phyloP scores from a whole-genome alignment of 495 filamentous ascomycete species.

The Neurospora sp. region DNA sequence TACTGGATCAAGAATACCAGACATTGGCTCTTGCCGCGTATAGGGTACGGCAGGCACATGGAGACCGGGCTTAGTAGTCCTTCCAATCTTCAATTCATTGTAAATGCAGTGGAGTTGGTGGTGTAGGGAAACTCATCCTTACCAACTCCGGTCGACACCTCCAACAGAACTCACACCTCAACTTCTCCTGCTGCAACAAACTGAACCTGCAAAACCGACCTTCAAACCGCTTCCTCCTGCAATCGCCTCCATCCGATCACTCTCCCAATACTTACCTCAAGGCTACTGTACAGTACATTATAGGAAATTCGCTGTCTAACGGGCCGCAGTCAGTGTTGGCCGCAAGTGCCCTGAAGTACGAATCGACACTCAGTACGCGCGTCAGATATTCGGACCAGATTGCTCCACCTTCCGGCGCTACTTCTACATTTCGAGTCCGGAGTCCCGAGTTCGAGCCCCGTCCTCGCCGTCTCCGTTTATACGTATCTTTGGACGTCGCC shows the following conservation, averaged over 20 bases:
- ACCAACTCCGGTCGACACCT: not conserved
- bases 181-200: not conserved
- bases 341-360: not conserved
- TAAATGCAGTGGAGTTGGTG: not conserved
- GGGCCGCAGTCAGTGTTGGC: not conserved
- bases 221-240: not conserved
- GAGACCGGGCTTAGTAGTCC: not conserved
- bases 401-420: not conserved
- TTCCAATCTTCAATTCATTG: not conserved
- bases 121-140: not conserved
- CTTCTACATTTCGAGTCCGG: not conserved
- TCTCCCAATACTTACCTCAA: not conserved
- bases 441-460: not conserved
- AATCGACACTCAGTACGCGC: not conserved
- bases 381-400: not conserved
- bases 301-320: not conserved
- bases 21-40: not conserved
- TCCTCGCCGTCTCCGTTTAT: not conserved
- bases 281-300: not conserved
- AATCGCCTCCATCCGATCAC: not conserved
- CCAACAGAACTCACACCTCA: not conserved
- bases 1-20: not conserved
- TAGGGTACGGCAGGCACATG: not conserved
- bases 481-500: not conserved
- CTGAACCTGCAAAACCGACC: not conserved